Evolutionary conservation across 2,329 filamentous ascomycete genomes (phyloP).

Genomic region (Aureobasidium zeae): DNA sequence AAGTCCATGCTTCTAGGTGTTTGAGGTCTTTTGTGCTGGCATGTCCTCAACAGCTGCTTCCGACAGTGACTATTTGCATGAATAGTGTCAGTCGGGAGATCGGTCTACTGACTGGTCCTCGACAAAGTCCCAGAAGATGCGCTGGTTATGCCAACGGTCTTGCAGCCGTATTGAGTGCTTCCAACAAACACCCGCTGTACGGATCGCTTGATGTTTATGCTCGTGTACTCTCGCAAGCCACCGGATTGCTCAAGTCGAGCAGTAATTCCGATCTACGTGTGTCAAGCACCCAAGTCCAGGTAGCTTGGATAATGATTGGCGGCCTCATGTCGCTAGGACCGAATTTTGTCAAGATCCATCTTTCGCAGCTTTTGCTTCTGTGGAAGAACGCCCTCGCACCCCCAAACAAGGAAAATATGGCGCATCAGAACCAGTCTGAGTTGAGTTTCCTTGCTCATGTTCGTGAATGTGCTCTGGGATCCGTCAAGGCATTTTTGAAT

Average conservation of each 20-base stretch:
- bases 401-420: conserved; percentile 81
- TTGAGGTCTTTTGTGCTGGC: conserved; percentile 80
- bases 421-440: conserved; percentile 74
- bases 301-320: conserved; percentile 94
- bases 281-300: conserved; percentile 90
- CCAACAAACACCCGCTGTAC: conserved; percentile 77
- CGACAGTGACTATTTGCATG: conserved; percentile 90
- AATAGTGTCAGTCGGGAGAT: conserved; percentile 87
- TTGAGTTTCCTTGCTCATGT: conserved; percentile 91
- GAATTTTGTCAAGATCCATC: conserved; percentile 97
- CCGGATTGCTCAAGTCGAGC: conserved; percentile 82
- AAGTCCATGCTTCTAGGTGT: conserved; percentile 79
- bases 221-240: conserved; percentile 81
- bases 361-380: conserved; percentile 82
- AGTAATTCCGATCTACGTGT: conserved; percentile 82
- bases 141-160: conserved; percentile 87
- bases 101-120: conserved; percentile 61
- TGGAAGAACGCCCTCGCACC: conserved; percentile 98
- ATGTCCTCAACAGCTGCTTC: conserved; percentile 83
- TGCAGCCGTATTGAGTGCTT: conserved; percentile 82
- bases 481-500: conserved; percentile 82
- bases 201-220: conserved; percentile 95
- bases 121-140: conserved; percentile 73
- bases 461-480: conserved; percentile 84
- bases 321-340: conserved; percentile 93